Percentiles rank a stretch among this genome's conserved stretches.
Evolutionary conservation across 2,329 filamentous ascomycete species (phyloP).

Genomic region (Pseudogymnoascus sp.): DNA sequence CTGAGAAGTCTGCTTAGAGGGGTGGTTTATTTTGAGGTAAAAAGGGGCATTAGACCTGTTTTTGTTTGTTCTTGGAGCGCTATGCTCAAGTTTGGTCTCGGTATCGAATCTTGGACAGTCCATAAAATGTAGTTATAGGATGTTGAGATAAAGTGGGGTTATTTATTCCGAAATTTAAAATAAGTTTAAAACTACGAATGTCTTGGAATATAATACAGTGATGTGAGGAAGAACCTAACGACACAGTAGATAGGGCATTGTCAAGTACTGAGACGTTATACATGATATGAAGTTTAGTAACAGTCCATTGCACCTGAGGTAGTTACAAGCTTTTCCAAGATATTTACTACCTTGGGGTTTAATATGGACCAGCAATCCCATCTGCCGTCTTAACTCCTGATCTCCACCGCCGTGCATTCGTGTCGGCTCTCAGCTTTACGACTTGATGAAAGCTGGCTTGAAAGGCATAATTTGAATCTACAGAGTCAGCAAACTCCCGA

Average conservation of each 20-base stretch:
- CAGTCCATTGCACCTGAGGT: not conserved
- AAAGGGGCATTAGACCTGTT: not conserved
- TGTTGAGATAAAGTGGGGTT: not conserved
- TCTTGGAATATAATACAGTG: not conserved
- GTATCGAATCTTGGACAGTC: not conserved
- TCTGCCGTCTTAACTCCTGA: not conserved
- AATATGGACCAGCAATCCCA: not conserved
- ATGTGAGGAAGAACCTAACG: no score
- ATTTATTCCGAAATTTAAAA: not conserved
- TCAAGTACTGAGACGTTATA: not conserved
- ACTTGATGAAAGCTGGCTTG: constrained; percentile 10
- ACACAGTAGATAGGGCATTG: not conserved
- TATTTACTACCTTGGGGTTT: not conserved
- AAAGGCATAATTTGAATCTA: constrained; percentile 11
- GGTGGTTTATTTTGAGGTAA: not conserved
- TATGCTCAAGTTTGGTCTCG: not conserved
- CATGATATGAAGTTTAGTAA: not conserved
- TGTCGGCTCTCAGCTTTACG: not conserved
- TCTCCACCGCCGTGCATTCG: not conserved
- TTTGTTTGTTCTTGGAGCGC: not conserved
- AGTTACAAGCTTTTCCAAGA: not conserved
- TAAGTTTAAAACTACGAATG: not conserved
- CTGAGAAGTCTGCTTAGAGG: constrained; percentile 4
- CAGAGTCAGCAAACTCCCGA: not conserved
- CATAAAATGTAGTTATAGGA: not conserved